Evolutionary conservation across 306 rosid species (phyloP).

Genomic region (Ochetophila trinervis): DNA sequence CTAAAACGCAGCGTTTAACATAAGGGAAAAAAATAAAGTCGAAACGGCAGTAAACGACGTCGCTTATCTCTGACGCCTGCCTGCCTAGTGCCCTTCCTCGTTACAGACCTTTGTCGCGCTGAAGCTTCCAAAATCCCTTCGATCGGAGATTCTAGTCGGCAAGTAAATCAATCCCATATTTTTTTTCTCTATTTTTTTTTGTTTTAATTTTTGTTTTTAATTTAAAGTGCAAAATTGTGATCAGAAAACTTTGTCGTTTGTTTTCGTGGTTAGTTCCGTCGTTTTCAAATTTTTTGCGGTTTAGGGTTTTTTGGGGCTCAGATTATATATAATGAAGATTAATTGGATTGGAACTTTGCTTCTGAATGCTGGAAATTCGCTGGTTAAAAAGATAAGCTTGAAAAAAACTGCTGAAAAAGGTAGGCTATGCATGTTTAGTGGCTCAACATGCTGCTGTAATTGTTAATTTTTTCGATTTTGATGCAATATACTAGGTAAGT

Average conservation of each 20-base stretch:
- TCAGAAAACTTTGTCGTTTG: background rate
- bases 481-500: background rate
- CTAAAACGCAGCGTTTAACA: background rate
- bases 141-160: background rate
- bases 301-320: slow-evolving; percentile 10
- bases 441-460: background rate
- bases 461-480: background rate
- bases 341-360: background rate
- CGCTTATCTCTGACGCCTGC: background rate
- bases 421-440: background rate
- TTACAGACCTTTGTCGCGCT: background rate
- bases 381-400: background rate
- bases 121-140: background rate
- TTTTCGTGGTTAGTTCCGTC: background rate
- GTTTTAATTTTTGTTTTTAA: background rate
- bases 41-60: slow-evolving; percentile 17
- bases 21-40: background rate
- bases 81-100: background rate
- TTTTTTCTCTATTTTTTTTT: background rate
- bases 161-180: background rate
- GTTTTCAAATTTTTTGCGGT: background rate
- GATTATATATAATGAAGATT: background rate
- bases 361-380: background rate
- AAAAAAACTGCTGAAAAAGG: background rate
- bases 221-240: background rate